Base-by-base conservation (phyloP, 2,329 filamentous ascomycete genomes). In the Talaromyces albobiverticillius region DNA sequence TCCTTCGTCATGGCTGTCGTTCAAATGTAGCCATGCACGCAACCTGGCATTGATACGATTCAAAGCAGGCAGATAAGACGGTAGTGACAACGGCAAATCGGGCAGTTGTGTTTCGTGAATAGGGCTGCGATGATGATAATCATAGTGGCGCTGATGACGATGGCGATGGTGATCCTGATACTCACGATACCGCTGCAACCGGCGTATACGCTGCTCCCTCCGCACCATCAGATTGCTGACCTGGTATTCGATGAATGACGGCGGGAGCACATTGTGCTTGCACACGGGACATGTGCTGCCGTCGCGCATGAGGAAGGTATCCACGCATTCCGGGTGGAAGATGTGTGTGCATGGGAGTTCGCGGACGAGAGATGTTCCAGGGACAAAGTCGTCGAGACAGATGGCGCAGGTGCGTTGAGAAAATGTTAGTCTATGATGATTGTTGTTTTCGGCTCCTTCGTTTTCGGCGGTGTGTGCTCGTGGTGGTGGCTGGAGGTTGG, bases 241-340 rank as follows among this genome's bases (percentile, higher is more conserved):
- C 16, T 79, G 79, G 0, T 76, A 73, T 0, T 87, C 85, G 53
- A 83, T 85, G 63, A 83, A 80, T 16, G 78, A 89, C 75, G 62
- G 64, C 6, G 92, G 91, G 1, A 96, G 74, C 64, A 92, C 89
- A 47, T 83, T 89, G 57, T 86, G 83, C 69, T 96, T 96, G 77
- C 94, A 99, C 62, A 95, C 78, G 0, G 94, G 93, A 65, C 94
- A 99, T 2, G 96, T 79, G 16, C 89, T 95, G 66, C 89, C 95
- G 66, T 87, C 87, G 52, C 85, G 80, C 41, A 81, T 79, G 11
- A 97, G 77, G 63, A 94, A 96, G 20, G 86, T 82, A 65, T 97
- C 92, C 59, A 97, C 92, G 65, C 94, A 99, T 60, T 89, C 87
- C 0, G 89, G 87, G 61, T 99, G 93, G 71, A 92, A 99, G 54